These are phyloP conservation scores for Trichoderma breve DNA, from an alignment of 2,329 filamentous ascomycete species.

Conservation along the genomic window DNA sequence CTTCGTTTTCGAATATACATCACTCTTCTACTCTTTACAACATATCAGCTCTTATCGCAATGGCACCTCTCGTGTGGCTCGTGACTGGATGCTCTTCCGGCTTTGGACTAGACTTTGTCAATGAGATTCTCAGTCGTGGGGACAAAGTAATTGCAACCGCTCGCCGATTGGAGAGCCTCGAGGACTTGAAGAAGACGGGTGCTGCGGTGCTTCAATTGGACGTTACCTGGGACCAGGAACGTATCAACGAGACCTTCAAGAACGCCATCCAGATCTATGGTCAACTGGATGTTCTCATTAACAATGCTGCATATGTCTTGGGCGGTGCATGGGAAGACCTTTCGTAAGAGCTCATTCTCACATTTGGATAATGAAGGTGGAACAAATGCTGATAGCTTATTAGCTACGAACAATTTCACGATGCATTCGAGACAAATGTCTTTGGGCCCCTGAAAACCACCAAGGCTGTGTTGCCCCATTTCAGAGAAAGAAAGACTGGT, in stretches of 20 bases:
- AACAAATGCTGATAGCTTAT: neutral
- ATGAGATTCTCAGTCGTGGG: conserved; percentile 21
- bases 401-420: neutral
- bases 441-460: conserved; percentile 6
- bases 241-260: conserved; percentile 25
- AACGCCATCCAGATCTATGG: conserved; percentile 30
- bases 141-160: conserved; percentile 29
- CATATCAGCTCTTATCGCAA: too few relatives aligned
- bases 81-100: conserved; percentile 19
- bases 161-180: conserved; percentile 22
- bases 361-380: neutral
- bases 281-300: conserved; percentile 28
- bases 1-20: neutral
- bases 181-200: conserved; percentile 26
- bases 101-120: conserved; percentile 2
- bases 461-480: conserved; percentile 6
- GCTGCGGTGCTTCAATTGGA: conserved; percentile 33
- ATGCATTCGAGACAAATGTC: conserved; percentile 15
- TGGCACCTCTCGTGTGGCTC: conserved; percentile 37
- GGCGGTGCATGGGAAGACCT: conserved; percentile 11
- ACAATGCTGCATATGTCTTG: conserved; percentile 27
- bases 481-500: conserved; percentile 14
- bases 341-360: neutral
- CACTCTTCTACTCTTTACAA: neutral
- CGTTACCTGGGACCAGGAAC: conserved; percentile 24